Evolutionary conservation across 495 filamentous ascomycete species (phyloP).

Genomic region (Aspergillus sparsus): DNA sequence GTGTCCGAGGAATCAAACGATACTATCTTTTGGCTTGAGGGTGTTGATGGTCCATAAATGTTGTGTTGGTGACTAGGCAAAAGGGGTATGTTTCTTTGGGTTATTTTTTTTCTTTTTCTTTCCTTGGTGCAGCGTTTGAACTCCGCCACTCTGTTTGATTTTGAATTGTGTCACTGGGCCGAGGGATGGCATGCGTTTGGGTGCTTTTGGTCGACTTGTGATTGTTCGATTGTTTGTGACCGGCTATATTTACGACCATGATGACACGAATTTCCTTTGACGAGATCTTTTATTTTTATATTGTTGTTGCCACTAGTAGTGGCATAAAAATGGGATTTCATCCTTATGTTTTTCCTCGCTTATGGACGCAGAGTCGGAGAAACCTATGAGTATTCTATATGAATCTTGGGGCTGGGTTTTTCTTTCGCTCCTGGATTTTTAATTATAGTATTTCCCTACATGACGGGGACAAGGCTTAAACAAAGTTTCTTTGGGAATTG

Average conservation of each 20-base stretch:
- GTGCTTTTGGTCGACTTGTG: slow-evolving; percentile 29
- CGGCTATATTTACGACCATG: slow-evolving; percentile 46
- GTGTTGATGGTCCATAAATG: slow-evolving; percentile 16
- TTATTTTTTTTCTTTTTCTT: slow-evolving; percentile 8
- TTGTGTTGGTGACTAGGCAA: slow-evolving; percentile 16
- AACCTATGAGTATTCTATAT: too few species aligned
- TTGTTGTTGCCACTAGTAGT: slow-evolving; percentile 20
- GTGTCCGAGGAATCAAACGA: slow-evolving; percentile 10
- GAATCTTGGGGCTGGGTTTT: too few species aligned
- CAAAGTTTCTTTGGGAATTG: too few species aligned
- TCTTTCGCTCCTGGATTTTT: too few species aligned
- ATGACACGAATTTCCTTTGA: slow-evolving; percentile 50
- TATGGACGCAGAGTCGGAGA: too few species aligned
- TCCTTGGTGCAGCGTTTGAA: slow-evolving; percentile 17
- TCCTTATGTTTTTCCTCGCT: background rate
- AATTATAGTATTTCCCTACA: too few species aligned
- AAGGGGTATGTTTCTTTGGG: slow-evolving; percentile 22
- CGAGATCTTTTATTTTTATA: slow-evolving; percentile 26
- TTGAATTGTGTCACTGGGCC: slow-evolving; percentile 8
- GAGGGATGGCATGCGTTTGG: slow-evolving; percentile 29
- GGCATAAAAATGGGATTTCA: slow-evolving; percentile 10
- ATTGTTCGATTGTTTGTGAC: slow-evolving; percentile 24
- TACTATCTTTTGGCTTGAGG: slow-evolving; percentile 11
- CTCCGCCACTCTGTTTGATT: slow-evolving; percentile 22
- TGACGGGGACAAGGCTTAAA: too few species aligned